Conservation (phyloP, 768 basidiomycete genomes). For the Termitomyces sp. region DNA sequence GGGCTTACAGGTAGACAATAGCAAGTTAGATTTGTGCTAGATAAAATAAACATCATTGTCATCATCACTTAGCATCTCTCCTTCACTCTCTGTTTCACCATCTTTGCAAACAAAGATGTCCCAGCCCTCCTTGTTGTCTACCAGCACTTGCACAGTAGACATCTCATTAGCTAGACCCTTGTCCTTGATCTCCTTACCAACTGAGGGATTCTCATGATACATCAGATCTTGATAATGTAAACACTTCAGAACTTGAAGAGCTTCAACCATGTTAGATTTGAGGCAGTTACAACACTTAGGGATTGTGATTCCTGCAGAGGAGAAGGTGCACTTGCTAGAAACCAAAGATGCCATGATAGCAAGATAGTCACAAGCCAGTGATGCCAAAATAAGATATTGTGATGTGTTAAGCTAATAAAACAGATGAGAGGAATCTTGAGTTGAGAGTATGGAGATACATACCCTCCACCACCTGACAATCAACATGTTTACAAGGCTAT, state of each 20-base stretch:
- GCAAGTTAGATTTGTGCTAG: no score
- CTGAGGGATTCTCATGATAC: background rate
- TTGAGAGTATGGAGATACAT: background rate
- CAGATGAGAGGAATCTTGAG: background rate
- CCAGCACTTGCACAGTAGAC: no score
- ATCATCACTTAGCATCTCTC: no score
- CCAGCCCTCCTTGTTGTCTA: no score
- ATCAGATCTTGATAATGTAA: slow-evolving; percentile 1
- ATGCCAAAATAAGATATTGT: background rate
- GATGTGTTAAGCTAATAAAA: background rate
- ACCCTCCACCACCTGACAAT: background rate
- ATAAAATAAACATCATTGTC: no score
- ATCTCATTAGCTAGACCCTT: background rate
- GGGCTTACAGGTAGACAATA: no score
- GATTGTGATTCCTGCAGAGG: background rate
- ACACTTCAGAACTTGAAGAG: slow-evolving; percentile 11
- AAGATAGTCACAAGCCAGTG: no score
- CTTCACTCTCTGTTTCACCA: no score
- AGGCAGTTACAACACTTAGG: slow-evolving; percentile 8
- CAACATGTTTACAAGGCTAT: background rate
- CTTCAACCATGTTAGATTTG: slow-evolving; percentile 10
- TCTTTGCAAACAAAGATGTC: no score
- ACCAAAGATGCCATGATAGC: background rate
- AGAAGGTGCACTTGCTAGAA: background rate
- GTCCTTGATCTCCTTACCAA: background rate